These are phyloP conservation scores for Hibiscus tridactylites DNA, from an alignment of 345 rosid species.

Conservation along the genomic window DNA sequence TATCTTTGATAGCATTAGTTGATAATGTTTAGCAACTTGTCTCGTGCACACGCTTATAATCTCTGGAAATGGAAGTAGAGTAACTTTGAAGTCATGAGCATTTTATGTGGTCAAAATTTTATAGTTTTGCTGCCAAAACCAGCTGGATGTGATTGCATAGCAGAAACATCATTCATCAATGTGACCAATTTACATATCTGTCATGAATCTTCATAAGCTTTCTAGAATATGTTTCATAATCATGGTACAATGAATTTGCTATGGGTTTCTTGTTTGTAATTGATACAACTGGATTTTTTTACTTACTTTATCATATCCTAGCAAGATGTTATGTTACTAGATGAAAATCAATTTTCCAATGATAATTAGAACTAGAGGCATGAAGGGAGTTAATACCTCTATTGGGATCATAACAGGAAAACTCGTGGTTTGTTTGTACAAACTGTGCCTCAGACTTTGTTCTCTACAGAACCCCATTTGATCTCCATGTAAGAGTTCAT, in stretches of 20 bases:
- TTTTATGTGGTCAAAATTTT: not conserved
- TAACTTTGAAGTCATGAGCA: too few relatives aligned
- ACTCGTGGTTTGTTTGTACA: not conserved
- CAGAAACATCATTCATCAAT: not conserved
- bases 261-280: not conserved
- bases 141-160: not conserved
- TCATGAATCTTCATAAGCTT: constrained; percentile 1
- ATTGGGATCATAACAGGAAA: not conserved
- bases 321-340: not conserved
- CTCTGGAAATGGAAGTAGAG: too few relatives aligned
- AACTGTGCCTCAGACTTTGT: not conserved
- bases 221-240: not conserved
- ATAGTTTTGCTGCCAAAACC: not conserved
- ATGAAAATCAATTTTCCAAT: not conserved
- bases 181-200: not conserved
- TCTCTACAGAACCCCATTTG: constrained; percentile 4
- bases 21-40: not conserved
- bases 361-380: not conserved
- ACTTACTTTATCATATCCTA: not conserved
- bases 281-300: not conserved
- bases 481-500: constrained; percentile 42
- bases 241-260: not conserved
- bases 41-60: not conserved
- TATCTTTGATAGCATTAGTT: not conserved
- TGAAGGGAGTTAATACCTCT: not conserved